Base-by-base conservation (phyloP, 1,284 basidiomycete species). In the Ganoderma meredithae region DNA sequence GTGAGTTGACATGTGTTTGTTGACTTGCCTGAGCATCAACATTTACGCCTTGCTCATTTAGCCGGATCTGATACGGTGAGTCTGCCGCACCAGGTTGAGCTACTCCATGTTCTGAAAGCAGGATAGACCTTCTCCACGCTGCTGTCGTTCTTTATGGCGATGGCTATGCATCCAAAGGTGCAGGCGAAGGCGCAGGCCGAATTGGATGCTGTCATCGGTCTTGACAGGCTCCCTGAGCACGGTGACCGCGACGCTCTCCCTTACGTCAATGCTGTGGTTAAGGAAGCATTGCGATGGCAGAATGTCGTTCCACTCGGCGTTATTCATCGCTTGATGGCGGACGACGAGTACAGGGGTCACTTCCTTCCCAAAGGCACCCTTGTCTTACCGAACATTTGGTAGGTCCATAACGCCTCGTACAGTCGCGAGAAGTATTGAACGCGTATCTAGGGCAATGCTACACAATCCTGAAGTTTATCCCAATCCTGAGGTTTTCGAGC, bases 81-180 rank as follows among this genome's bases (percentile, higher is more conserved):
- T 56, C 12, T 8, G 22, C n/a, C 12, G 9, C 17, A 8, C 3
- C 33, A n/a, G 10, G 39, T 19, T 7, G 19, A 12, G 19, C 15
- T n/a, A 36, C 17, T 10, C 17, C 55, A 58, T 58, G 19, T 36
- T 39, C 19, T 58, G 17, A 36, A n/a, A 19, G n/a, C 22, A 9
- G 3, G 27, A 25, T 7, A 72, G 72, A 69, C 65, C 0, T 71
- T 75, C 40, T 79, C 79, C 15, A 73, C 73, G 0, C 59, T 79
- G 4, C 17, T 75, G 65, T 65, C 66, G 60, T 80, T 82, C 69
- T 77, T 81, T 67, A 74, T 83, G n/a, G 77, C 78, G 0, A 78
- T 82, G 77, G 62, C 79, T 1, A 72, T 79, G 58, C 73, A 79
- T 59, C 83, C 80, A 0, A 80, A 83, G 8, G 76, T 80, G 6